phyloP scores from a whole-genome alignment of 2,329 filamentous ascomycete species.

The Zymoseptoria passerinii region DNA sequence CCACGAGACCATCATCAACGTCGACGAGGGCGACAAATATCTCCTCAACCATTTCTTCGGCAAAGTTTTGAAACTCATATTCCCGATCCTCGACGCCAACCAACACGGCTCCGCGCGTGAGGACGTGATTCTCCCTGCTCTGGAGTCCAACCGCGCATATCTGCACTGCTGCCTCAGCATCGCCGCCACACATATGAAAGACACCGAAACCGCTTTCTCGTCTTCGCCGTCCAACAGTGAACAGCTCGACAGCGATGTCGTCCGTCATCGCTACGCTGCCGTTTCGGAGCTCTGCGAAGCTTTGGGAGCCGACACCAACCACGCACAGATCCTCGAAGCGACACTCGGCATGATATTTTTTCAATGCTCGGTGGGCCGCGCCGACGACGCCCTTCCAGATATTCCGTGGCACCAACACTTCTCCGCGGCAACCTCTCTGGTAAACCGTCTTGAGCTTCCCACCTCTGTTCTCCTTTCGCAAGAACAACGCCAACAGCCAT shows the following conservation, averaged over 20 bases:
- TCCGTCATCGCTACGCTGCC: conserved; percentile 82
- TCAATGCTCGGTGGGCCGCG: conserved; percentile 81
- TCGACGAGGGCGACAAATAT: conserved; percentile 80
- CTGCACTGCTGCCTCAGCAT: conserved; percentile 93
- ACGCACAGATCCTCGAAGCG: conserved; percentile 82
- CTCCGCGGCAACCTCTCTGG: conserved; percentile 76
- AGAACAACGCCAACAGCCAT: conserved; percentile 48
- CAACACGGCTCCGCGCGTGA: conserved; percentile 74
- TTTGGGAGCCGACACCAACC: conserved; percentile 69
- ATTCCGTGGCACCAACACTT: conserved; percentile 98
- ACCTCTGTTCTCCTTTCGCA: conserved; percentile 47
- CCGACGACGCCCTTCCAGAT: conserved; percentile 76
- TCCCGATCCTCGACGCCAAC: conserved; percentile 84
- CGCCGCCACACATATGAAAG: conserved; percentile 84
- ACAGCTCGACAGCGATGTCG: conserved; percentile 80
- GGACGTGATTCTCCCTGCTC: conserved; percentile 75
- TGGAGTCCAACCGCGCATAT: conserved; percentile 88
- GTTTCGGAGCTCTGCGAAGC: conserved; percentile 79
- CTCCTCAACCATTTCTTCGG: conserved; percentile 86
- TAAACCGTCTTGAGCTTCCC: conserved; percentile 75
- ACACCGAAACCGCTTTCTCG: conserved; percentile 48
- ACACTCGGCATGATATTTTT: conserved; percentile 94
- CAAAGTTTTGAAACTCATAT: conserved; percentile 78
- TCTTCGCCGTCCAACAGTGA: conserved; percentile 47
- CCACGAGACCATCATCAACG: conserved; percentile 65